A percentile compares a stretch with the other conserved stretches of the same genome.
phyloP scores from a whole-genome alignment of 176 grass and related monocot species.

The Guadua angustifolia region DNA sequence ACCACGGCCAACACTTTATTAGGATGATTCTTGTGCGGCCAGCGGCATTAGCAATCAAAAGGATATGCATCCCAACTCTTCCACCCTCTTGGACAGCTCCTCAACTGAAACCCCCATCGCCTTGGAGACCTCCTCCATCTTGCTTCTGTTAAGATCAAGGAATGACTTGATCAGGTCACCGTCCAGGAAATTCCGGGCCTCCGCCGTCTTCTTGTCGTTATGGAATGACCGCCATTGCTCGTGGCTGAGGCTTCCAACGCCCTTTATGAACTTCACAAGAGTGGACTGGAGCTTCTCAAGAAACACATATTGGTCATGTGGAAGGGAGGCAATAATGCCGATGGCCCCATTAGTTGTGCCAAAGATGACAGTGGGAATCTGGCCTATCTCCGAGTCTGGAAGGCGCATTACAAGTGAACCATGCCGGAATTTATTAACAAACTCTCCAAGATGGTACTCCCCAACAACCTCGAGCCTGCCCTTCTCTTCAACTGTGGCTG shows the following conservation, averaged over 20 bases:
- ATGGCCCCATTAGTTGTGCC: conserved; percentile 88
- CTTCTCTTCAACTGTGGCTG: conserved; percentile 85
- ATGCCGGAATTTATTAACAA: conserved; percentile 78
- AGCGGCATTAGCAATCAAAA: background rate
- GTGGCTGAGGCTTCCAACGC: conserved; percentile 79
- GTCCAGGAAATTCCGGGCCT: conserved; percentile 77
- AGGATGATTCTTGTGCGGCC: background rate
- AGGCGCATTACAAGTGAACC: conserved; percentile 90
- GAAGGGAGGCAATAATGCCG: conserved; percentile 80
- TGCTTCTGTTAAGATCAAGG: conserved; percentile 70
- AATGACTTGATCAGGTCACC: conserved; percentile 93
- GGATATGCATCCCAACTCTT: conserved; percentile 61
- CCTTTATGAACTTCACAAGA: conserved; percentile 86
- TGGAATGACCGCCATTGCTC: conserved; percentile 90
- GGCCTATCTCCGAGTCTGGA: conserved; percentile 65
- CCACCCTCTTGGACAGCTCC: conserved; percentile 88
- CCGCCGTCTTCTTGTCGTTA: conserved; percentile 69
- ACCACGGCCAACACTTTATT: background rate
- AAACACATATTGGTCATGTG: conserved; percentile 77
- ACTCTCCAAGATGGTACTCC: conserved; percentile 93
- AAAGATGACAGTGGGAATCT: conserved; percentile 83
- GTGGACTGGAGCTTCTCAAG: conserved; percentile 81
- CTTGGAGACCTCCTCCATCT: conserved; percentile 86
- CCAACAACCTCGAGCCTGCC: conserved; percentile 81
- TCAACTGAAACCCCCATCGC: conserved; percentile 65